These are phyloP conservation scores for Globisporangium recalcitrans DNA, from an alignment of 352 stramenopile genomes.

Conservation along the genomic window DNA sequence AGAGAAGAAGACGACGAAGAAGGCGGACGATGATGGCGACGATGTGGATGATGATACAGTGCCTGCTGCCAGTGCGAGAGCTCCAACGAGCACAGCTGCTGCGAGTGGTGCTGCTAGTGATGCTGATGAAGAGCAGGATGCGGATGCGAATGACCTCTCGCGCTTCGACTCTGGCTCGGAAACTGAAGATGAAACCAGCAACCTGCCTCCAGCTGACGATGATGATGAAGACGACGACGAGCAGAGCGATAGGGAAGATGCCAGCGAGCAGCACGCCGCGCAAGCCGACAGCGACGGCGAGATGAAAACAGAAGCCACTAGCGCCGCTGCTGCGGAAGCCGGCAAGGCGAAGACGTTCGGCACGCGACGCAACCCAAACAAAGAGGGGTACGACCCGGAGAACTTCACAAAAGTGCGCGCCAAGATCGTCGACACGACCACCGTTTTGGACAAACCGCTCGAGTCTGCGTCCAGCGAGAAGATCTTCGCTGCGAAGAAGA, in stretches of 20 bases:
- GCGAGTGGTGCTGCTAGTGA: neutral
- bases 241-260: conserved; percentile 11
- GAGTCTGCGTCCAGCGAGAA: conserved; percentile 72
- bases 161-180: conserved; percentile 16
- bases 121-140: conserved; percentile 13
- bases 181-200: conserved; percentile 11
- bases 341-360: conserved; percentile 36
- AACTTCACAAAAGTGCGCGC: conserved; percentile 48
- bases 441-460: conserved; percentile 66
- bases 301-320: neutral
- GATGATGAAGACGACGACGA: conserved; percentile 18
- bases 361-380: conserved; percentile 82
- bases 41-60: conserved; percentile 8
- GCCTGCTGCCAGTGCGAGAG: conserved; percentile 1
- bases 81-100: neutral
- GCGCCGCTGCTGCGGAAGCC: neutral
- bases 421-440: conserved; percentile 39
- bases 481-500: conserved; percentile 63
- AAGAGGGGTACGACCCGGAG: conserved; percentile 60
- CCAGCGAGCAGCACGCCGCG: neutral
- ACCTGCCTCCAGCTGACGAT: conserved; percentile 7
- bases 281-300: neutral
- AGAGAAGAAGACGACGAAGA: conserved; percentile 14
- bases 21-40: conserved; percentile 4
- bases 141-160: conserved; percentile 8